Evolutionary conservation across 1,284 basidiomycete species (phyloP).

Genomic region (Trichosporon ovoides): DNA sequence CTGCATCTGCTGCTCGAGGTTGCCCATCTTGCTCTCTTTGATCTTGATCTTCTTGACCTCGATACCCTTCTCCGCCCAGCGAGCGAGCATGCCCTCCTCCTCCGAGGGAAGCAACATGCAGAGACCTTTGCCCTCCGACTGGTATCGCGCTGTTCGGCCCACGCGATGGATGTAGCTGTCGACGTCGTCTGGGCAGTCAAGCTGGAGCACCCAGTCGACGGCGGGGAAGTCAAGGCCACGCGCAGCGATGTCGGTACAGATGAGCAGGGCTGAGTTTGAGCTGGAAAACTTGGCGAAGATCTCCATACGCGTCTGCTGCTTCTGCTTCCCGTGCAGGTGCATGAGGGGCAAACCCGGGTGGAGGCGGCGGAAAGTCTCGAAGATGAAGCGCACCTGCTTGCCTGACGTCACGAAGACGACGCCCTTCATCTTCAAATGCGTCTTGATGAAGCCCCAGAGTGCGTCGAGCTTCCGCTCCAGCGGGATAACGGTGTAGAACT

Average conservation of each 20-base stretch:
- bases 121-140: constrained; percentile 80
- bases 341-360: constrained; percentile 88
- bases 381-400: constrained; percentile 90
- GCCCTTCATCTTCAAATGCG: constrained; percentile 84
- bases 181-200: constrained; percentile 97
- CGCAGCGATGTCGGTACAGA: constrained; percentile 97
- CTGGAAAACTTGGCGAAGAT: constrained; percentile 77
- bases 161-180: constrained; percentile 98
- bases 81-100: constrained; percentile 77
- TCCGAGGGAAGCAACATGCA: constrained; percentile 83
- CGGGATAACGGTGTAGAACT: constrained; percentile 79
- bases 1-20: constrained; percentile 82
- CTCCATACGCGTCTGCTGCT: constrained; percentile 78
- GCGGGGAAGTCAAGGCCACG: constrained; percentile 95
- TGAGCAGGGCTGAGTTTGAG: constrained; percentile 71
- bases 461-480: constrained; percentile 86
- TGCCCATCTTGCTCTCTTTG: constrained; percentile 75
- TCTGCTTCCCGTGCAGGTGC: constrained; percentile 94
- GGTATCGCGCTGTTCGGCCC: constrained; percentile 89
- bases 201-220: constrained; percentile 95
- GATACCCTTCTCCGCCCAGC: constrained; percentile 69
- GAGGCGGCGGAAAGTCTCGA: constrained; percentile 90
- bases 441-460: constrained; percentile 92
- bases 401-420: constrained; percentile 93
- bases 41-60: constrained; percentile 81